Evolutionary conservation across 1,284 basidiomycete species (phyloP).

Genomic region (Irpex sp.): DNA sequence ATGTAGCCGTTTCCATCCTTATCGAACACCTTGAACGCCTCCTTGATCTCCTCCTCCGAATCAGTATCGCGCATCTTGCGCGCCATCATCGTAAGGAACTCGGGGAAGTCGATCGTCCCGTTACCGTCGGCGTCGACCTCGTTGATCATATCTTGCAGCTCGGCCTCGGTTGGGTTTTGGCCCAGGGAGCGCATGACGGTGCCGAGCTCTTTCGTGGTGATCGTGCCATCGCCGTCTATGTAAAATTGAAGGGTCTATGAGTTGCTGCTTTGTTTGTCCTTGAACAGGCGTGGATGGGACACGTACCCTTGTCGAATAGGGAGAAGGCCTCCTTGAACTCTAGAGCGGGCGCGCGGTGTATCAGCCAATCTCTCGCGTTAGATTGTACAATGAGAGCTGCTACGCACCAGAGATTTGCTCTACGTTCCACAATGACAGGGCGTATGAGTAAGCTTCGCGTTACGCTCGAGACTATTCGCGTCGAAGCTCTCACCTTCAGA

Average conservation of each 20-base stretch:
- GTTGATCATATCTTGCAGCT: slow-evolving; percentile 97
- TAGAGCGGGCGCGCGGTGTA: slow-evolving; percentile 27
- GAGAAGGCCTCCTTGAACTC: slow-evolving; percentile 92
- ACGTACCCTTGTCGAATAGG: slow-evolving; percentile 84
- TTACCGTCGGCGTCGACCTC: slow-evolving; percentile 80
- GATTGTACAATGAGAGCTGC: slow-evolving; percentile 3
- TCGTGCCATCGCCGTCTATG: slow-evolving; percentile 92
- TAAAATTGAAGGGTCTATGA: slow-evolving; percentile 20
- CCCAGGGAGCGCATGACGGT: slow-evolving; percentile 97
- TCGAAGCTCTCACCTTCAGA: slow-evolving; percentile 53
- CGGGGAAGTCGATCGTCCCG: slow-evolving; percentile 95
- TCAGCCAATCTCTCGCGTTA: slow-evolving; percentile 6
- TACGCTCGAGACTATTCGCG: not conserved
- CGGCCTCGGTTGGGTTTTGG: slow-evolving; percentile 95
- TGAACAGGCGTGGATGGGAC: not conserved
- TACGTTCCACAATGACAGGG: slow-evolving; percentile 20
- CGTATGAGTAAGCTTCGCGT: not conserved
- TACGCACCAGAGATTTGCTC: slow-evolving; percentile 67
- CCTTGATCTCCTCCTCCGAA: slow-evolving; percentile 72
- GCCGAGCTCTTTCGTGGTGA: slow-evolving; percentile 94
- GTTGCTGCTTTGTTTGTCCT: slow-evolving; percentile 1
- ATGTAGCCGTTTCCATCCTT: slow-evolving; percentile 84
- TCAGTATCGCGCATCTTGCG: slow-evolving; percentile 95
- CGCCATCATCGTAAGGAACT: slow-evolving; percentile 96
- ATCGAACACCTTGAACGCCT: slow-evolving; percentile 85